These are phyloP conservation scores for Leccinum disarticulatum DNA, from an alignment of 768 basidiomycete genomes.

Conservation along the genomic window DNA sequence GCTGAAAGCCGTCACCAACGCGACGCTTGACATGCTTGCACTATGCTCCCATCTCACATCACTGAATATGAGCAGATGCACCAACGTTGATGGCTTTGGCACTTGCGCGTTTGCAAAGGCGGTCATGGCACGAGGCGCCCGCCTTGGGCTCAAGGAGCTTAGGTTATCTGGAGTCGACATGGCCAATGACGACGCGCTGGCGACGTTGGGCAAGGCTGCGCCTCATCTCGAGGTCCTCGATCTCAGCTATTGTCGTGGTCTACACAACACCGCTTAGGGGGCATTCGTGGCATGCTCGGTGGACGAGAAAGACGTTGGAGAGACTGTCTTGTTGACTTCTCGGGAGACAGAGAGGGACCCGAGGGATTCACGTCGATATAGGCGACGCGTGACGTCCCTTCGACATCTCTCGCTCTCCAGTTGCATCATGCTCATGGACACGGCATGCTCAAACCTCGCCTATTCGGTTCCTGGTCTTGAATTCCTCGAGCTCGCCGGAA, in stretches of 20 bases:
- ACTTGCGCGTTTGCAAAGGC: constrained; percentile 48
- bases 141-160: constrained; percentile 59
- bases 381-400: constrained; percentile 63
- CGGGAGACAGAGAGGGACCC: constrained; percentile 65
- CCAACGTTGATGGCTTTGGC: constrained; percentile 63
- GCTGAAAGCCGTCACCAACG: no score
- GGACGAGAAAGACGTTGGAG: constrained; percentile 26
- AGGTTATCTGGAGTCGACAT: constrained; percentile 66
- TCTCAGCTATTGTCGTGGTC: constrained; percentile 65
- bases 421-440: constrained; percentile 72
- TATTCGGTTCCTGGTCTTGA: constrained; percentile 70
- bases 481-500: constrained; percentile 75
- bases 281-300: constrained; percentile 61
- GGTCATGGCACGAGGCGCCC: constrained; percentile 45
- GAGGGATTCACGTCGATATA: constrained; percentile 47
- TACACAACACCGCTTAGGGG: constrained; percentile 76
- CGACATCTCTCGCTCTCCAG: constrained; percentile 73
- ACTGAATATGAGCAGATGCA: no score
- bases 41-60: no score
- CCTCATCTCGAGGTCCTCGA: constrained; percentile 79
- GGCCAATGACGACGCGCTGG: constrained; percentile 59
- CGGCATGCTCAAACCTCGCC: constrained; percentile 71
- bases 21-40: no score
- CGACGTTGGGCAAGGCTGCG: constrained; percentile 62
- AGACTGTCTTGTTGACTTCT: constrained; percentile 53